Evolutionary conservation across 192 early-diverging fungal species (phyloP).

Genomic region (Coemansia sp.): DNA sequence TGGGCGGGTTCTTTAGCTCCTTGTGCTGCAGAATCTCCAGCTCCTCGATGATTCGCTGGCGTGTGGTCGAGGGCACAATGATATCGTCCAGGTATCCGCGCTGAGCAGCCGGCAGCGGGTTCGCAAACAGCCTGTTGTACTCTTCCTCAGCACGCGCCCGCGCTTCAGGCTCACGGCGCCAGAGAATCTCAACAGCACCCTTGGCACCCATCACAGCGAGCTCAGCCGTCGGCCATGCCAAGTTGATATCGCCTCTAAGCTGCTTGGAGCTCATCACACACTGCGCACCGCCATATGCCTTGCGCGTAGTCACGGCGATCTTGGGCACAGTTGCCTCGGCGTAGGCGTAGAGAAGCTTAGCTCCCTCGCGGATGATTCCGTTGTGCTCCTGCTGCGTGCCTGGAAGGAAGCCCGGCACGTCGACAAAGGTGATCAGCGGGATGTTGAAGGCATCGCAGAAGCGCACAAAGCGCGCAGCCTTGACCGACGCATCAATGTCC

Average conservation of each 20-base stretch:
- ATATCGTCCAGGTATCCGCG: slow-evolving; percentile 82
- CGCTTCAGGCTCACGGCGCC: slow-evolving; percentile 56
- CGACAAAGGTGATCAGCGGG: slow-evolving; percentile 89
- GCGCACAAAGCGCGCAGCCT: slow-evolving; percentile 93
- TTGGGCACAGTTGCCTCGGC: slow-evolving; percentile 97
- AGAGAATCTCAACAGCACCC: slow-evolving; percentile 97
- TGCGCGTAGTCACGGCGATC: slow-evolving; percentile 90
- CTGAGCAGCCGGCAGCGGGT: slow-evolving; percentile 90
- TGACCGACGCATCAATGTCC: slow-evolving; percentile 92
- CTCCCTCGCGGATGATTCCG: slow-evolving; percentile 95
- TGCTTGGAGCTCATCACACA: slow-evolving; percentile 98
- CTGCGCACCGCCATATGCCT: slow-evolving; percentile 97
- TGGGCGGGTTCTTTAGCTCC: slow-evolving; percentile 68
- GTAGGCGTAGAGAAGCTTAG: slow-evolving; percentile 94
- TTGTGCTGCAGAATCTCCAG: slow-evolving; percentile 77
- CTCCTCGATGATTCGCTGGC: slow-evolving; percentile 83
- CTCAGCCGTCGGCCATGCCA: slow-evolving; percentile 95
- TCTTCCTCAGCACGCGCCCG: slow-evolving; percentile 73
- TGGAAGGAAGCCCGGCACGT: slow-evolving; percentile 95
- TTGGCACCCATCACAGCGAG: slow-evolving; percentile 99
- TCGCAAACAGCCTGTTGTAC: slow-evolving; percentile 89
- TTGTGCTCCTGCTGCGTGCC: slow-evolving; percentile 92
- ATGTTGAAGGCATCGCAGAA: slow-evolving; percentile 98
- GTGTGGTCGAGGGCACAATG: slow-evolving; percentile 66
- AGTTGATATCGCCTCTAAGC: slow-evolving; percentile 86